A percentile compares a stretch with the other conserved stretches of the same genome.
These are phyloP conservation scores for Termitomyces sp. DNA, from an alignment of 1,284 basidiomycete species.

Conservation along the genomic window DNA sequence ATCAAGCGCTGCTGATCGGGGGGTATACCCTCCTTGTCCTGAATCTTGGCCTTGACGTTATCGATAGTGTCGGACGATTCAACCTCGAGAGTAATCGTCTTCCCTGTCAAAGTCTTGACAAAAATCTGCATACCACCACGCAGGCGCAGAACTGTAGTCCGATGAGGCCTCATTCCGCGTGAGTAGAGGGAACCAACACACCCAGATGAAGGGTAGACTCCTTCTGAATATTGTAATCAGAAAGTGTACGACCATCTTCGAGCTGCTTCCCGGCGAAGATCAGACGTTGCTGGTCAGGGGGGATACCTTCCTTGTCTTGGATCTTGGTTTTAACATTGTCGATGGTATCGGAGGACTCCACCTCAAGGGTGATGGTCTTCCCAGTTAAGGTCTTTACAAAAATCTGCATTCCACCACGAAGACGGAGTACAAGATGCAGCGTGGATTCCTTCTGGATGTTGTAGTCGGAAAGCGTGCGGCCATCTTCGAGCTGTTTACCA, in stretches of 20 bases:
- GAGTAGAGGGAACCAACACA: slow-evolving; percentile 14
- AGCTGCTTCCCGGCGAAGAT: slow-evolving; percentile 41
- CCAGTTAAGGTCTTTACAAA: slow-evolving; percentile 63
- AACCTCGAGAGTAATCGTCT: slow-evolving; percentile 49
- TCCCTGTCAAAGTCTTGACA: slow-evolving; percentile 59
- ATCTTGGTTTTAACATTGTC: slow-evolving; percentile 19
- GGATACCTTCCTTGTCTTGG: slow-evolving; percentile 19
- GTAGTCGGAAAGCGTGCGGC: slow-evolving; percentile 36
- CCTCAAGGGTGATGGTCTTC: slow-evolving; percentile 47
- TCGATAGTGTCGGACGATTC: slow-evolving; percentile 49
- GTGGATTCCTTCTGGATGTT: slow-evolving; percentile 6
- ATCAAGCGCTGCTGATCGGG: slow-evolving; percentile 71
- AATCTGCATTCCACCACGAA: slow-evolving; percentile 47
- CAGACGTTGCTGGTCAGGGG: slow-evolving; percentile 18
- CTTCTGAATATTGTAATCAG: slow-evolving; percentile 24
- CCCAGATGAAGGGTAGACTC: slow-evolving; percentile 36
- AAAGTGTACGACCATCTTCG: slow-evolving; percentile 50
- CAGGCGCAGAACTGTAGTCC: slow-evolving; percentile 31
- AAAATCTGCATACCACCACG: slow-evolving; percentile 76
- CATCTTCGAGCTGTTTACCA: slow-evolving; percentile 62
- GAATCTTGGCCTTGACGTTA: slow-evolving; percentile 50
- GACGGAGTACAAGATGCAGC: slow-evolving; percentile 2
- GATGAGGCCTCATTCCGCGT: slow-evolving; percentile 1
- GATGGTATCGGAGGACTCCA: slow-evolving; percentile 35
- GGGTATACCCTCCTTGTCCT: slow-evolving; percentile 59